Evolutionary conservation across 2,329 filamentous ascomycete species (phyloP).

Genomic region (Hirsutella rhossiliensis): DNA sequence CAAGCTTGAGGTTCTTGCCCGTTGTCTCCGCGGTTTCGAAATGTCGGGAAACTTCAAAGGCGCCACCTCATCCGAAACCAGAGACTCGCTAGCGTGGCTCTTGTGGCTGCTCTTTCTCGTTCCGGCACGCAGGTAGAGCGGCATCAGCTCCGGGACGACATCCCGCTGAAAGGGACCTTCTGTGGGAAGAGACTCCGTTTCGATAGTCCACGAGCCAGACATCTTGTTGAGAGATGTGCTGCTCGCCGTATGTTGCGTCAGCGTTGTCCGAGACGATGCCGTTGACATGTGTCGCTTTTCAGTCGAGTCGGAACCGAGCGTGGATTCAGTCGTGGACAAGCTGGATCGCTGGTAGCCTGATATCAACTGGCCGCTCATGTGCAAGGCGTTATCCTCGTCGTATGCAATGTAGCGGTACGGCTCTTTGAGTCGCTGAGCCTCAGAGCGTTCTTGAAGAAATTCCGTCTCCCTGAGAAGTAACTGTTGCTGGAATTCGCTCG

Average conservation of each 20-base stretch:
- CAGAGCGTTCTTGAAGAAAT: not conserved
- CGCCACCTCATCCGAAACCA: slow-evolving; percentile 17
- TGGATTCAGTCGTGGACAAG: slow-evolving; percentile 39
- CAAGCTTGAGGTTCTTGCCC: slow-evolving; percentile 34
- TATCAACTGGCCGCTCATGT: slow-evolving; percentile 8
- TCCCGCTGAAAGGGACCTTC: slow-evolving; percentile 5
- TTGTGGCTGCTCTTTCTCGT: slow-evolving; percentile 18
- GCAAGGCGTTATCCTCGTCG: slow-evolving; percentile 6
- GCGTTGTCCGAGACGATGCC: slow-evolving; percentile 39
- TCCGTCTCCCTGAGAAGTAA: slow-evolving; percentile 26
- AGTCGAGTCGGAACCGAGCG: slow-evolving; percentile 32
- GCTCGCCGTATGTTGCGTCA: slow-evolving; percentile 42
- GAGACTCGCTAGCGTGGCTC: slow-evolving; percentile 24
- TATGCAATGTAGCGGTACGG: slow-evolving; percentile 6
- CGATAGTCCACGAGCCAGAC: slow-evolving; percentile 11
- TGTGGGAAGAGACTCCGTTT: slow-evolving; percentile 11
- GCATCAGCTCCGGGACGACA: slow-evolving; percentile 21
- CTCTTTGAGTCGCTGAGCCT: slow-evolving; percentile 5
- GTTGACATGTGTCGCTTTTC: slow-evolving; percentile 41
- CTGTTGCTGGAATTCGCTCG: slow-evolving; percentile 44
- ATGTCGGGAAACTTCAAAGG: slow-evolving; percentile 17
- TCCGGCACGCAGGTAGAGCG: slow-evolving; percentile 10
- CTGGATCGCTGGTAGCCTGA: slow-evolving; percentile 33
- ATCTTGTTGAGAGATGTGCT: slow-evolving; percentile 31
- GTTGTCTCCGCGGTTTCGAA: slow-evolving; percentile 20